A percentile compares a stretch with the other conserved stretches of the same genome.
phyloP scores from a whole-genome alignment of 352 stramenopile species.

The Lagenidium sp. region DNA sequence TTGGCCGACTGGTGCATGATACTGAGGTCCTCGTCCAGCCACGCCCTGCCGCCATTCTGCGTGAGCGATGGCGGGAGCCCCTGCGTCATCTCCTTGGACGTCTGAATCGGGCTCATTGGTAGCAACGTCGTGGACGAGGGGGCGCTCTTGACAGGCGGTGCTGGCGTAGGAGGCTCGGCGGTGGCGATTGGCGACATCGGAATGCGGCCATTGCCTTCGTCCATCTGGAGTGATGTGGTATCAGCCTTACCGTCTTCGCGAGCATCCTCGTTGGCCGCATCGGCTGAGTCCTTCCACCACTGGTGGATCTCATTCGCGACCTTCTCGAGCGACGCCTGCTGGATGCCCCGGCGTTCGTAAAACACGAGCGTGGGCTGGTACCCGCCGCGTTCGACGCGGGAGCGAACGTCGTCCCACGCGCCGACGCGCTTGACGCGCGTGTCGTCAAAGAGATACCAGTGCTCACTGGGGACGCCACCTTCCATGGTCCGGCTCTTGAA shows the following conservation, averaged over 20 bases:
- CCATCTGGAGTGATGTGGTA: slow-evolving; percentile 2
- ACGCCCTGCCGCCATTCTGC: slow-evolving; percentile 8
- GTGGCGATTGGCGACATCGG: background rate
- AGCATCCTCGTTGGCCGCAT: slow-evolving; percentile 14
- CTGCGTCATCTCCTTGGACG: slow-evolving; percentile 1
- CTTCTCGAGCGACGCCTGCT: slow-evolving; percentile 49
- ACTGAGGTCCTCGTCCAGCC: slow-evolving; percentile 42
- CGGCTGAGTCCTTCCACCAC: slow-evolving; percentile 57
- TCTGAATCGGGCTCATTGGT: slow-evolving; percentile 42
- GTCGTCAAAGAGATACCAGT: slow-evolving; percentile 82
- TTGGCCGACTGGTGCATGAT: slow-evolving; percentile 51
- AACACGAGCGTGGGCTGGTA: slow-evolving; percentile 82
- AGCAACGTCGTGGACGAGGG: slow-evolving; percentile 4
- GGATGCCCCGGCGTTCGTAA: slow-evolving; percentile 66
- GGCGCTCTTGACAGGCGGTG: background rate
- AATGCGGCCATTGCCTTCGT: background rate
- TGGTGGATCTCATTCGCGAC: slow-evolving; percentile 62
- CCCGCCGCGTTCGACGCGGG: slow-evolving; percentile 59
- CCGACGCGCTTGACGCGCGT: slow-evolving; percentile 72
- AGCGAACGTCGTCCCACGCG: slow-evolving; percentile 59
- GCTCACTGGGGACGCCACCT: slow-evolving; percentile 36
- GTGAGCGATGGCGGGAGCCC: background rate
- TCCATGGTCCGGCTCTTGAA: slow-evolving; percentile 62
- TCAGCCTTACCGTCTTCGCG: slow-evolving; percentile 7
- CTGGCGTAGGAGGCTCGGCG: too few species aligned